phyloP scores from a whole-genome alignment of 2,329 filamentous ascomycete genomes.

The Ilyonectria sp. region DNA sequence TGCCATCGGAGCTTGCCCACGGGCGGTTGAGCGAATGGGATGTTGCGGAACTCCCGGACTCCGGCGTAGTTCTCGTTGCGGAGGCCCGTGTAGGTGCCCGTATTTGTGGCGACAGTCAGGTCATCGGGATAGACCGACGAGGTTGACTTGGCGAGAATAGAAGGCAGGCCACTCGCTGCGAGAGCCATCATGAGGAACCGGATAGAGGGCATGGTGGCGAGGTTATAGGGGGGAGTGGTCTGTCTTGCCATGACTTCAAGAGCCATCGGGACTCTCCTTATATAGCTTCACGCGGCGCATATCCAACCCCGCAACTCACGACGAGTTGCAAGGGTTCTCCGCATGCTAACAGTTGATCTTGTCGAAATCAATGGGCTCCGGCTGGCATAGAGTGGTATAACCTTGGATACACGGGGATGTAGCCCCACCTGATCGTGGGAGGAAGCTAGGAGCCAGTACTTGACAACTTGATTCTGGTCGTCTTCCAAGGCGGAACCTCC shows the following conservation, averaged over 20 bases:
- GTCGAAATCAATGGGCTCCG: neutral
- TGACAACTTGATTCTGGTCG: neutral
- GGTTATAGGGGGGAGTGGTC: no score
- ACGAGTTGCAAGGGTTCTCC: neutral
- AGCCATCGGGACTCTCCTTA: neutral
- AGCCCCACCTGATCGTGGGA: neutral
- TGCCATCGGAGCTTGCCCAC: slow-evolving; percentile 49
- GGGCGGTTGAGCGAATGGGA: slow-evolving; percentile 56
- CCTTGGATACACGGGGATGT: neutral
- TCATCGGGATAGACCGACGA: neutral
- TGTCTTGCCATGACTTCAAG: neutral
- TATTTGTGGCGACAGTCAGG: slow-evolving; percentile 50
- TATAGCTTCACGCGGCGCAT: slow-evolving; percentile 3
- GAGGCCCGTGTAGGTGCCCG: slow-evolving; percentile 53
- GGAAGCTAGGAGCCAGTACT: neutral
- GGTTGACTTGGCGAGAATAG: neutral
- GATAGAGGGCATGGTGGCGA: neutral
- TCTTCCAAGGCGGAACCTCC: neutral
- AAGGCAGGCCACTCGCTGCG: neutral
- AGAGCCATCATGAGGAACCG: neutral
- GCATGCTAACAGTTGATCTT: neutral
- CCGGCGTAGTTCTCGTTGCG: slow-evolving; percentile 51
- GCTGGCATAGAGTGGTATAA: neutral
- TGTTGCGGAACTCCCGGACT: slow-evolving; percentile 55
- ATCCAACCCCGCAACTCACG: neutral